Percentiles rank a stretch among this genome's conserved stretches.
Evolutionary conservation across 1,284 basidiomycete genomes (phyloP).

Genomic region (Moniliella sp.): DNA sequence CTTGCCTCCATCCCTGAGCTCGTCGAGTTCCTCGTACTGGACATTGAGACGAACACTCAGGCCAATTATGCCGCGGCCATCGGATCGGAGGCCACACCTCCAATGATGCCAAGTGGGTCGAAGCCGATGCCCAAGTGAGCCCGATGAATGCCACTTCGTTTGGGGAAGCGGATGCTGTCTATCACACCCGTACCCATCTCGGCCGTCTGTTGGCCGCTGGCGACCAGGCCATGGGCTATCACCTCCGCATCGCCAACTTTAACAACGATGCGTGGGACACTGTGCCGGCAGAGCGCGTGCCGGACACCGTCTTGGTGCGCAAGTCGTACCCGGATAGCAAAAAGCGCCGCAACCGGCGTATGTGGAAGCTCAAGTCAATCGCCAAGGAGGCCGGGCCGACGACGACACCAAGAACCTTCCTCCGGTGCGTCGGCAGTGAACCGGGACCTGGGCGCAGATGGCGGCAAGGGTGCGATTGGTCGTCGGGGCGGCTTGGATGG

Average conservation of each 20-base stretch:
- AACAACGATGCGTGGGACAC: constrained; percentile 67
- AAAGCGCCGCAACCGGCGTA: constrained; percentile 66
- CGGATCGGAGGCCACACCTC: background rate
- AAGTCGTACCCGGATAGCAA: constrained; percentile 84
- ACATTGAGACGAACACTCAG: too few species aligned
- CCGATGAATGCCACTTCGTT: constrained; percentile 51
- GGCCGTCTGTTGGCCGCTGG: constrained; percentile 85
- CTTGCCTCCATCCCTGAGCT: constrained; percentile 64
- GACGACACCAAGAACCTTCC: constrained; percentile 3
- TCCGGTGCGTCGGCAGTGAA: constrained; percentile 4
- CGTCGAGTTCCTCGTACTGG: constrained; percentile 81
- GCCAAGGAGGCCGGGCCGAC: constrained; percentile 52
- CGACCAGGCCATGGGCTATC: constrained; percentile 75
- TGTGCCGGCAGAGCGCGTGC: constrained; percentile 48
- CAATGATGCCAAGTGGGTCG: too few species aligned
- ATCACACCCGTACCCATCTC: constrained; percentile 84
- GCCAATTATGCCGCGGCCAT: constrained; percentile 1
- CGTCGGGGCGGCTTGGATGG: constrained; percentile 71
- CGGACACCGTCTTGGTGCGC: constrained; percentile 77
- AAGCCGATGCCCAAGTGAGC: constrained; percentile 78
- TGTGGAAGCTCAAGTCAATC: constrained; percentile 76
- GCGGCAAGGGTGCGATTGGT: constrained; percentile 67
- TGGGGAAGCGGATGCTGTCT: constrained; percentile 49
- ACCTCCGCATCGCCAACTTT: constrained; percentile 70
- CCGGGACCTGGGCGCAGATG: constrained; percentile 12